A percentile compares a stretch with the other conserved stretches of the same genome.
These are phyloP conservation scores for Penicillium sp. DNA, from an alignment of 2,329 filamentous ascomycete genomes.

Conservation along the genomic window DNA sequence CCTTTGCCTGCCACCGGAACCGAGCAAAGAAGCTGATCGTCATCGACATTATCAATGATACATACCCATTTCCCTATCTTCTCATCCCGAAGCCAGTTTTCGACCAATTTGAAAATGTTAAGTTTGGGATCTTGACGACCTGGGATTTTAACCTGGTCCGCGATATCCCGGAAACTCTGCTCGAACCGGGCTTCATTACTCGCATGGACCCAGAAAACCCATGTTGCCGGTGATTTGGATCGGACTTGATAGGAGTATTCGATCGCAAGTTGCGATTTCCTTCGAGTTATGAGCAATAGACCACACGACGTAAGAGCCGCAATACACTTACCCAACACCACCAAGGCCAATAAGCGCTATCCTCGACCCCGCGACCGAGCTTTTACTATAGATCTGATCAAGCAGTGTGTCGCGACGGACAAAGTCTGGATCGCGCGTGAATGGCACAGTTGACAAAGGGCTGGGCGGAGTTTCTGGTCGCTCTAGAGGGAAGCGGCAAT, in stretches of 20 bases:
- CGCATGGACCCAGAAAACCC: too few relatives aligned
- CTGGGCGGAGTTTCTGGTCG: slow-evolving; percentile 15
- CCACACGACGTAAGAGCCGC: too few relatives aligned
- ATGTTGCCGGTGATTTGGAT: too few relatives aligned
- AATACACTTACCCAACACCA: background rate
- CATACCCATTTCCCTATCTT: background rate
- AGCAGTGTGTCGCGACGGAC: slow-evolving; percentile 19
- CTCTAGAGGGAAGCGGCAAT: slow-evolving; percentile 1
- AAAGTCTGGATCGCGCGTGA: slow-evolving; percentile 20
- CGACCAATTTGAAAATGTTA: background rate
- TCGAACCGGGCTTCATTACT: too few relatives aligned
- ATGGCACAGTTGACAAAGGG: slow-evolving; percentile 19
- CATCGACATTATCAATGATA: background rate
- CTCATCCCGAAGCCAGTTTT: background rate
- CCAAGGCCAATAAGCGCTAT: slow-evolving; percentile 15
- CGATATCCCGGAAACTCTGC: too few relatives aligned
- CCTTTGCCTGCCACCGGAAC: background rate
- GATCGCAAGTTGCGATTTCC: too few relatives aligned
- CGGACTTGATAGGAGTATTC: too few relatives aligned
- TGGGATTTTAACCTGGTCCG: too few relatives aligned
- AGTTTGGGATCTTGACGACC: too few relatives aligned
- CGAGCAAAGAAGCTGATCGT: background rate
- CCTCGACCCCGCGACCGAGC: slow-evolving; percentile 5
- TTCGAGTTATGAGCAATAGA: too few relatives aligned
- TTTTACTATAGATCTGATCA: slow-evolving; percentile 26